Conservation (phyloP, 192 early-diverging fungal species). For the Coemansia sp. region DNA sequence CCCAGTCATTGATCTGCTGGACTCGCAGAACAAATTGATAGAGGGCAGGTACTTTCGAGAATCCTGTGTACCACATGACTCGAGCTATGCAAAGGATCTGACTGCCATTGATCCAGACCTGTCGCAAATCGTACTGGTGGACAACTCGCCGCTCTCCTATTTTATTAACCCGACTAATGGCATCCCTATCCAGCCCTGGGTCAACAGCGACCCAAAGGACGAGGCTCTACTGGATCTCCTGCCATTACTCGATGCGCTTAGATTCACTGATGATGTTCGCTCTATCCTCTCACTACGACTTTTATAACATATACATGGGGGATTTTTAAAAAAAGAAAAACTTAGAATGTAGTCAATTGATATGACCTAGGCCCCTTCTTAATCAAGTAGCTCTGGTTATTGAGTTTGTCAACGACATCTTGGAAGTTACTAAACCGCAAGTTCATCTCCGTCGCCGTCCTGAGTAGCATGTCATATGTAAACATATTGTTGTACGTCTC, state of each 20-base stretch:
- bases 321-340: no score
- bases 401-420: slow-evolving; percentile 70
- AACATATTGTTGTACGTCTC: slow-evolving; percentile 70
- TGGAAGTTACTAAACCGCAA: slow-evolving; percentile 63
- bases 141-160: slow-evolving; percentile 76
- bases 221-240: slow-evolving; percentile 65
- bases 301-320: slow-evolving; percentile 17
- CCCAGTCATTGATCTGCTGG: slow-evolving; percentile 63
- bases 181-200: slow-evolving; percentile 72
- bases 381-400: slow-evolving; percentile 74
- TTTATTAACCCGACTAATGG: slow-evolving; percentile 73
- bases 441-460: slow-evolving; percentile 60
- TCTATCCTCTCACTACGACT: slow-evolving; percentile 55
- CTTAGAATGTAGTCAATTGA: slow-evolving; percentile 58
- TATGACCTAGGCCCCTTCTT: slow-evolving; percentile 70
- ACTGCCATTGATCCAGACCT: slow-evolving; percentile 64
- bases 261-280: slow-evolving; percentile 68
- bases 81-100: slow-evolving; percentile 73
- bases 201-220: slow-evolving; percentile 68
- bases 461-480: slow-evolving; percentile 65
- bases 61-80: slow-evolving; percentile 63
- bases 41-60: slow-evolving; percentile 68
- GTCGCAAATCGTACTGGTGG: slow-evolving; percentile 67
- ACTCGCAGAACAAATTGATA: slow-evolving; percentile 61
- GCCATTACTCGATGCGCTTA: slow-evolving; percentile 62